Base-by-base conservation (phyloP, 2,329 filamentous ascomycete species). In the Mariannaea elegans region DNA sequence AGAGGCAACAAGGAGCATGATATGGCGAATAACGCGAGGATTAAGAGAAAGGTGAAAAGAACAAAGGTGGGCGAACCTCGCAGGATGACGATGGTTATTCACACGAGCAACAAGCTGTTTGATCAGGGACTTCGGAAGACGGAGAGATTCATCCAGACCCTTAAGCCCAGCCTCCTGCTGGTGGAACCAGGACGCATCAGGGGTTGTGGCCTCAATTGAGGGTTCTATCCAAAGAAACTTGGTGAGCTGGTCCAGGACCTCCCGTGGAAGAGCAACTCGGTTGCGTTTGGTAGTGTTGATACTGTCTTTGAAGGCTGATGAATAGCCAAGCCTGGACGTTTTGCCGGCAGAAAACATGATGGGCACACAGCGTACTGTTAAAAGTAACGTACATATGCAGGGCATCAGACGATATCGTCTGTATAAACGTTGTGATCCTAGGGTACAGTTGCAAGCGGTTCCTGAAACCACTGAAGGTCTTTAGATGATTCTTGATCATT, bases 1-100 rank as follows among this genome's bases (percentile, higher is more conserved):
- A 7, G 75, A 70, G 0, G 70, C 71, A 7, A 85, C 46, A 6
- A 80, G 72, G 16, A 76, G 47, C 67, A 81, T 81, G n/a, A 84
- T 66, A 16, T 74, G 73, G 41, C 77, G 78, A 14, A 84, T 77
- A 10, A 83, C 62, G 36, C 73, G 75, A 0, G 80, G 73, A 38
- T 83, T 75, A 4, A 85, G 75, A 0, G 32, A 52, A 21, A 72
- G 64, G 65, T 85, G 82, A 4, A 66, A 67, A 6, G 51, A 13
- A 63, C 82, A 85, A 4, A 84, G 71, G 7, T 73, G 66, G 12
- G 78, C 77, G 10, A 63, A 65, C 14, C 73, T 66, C 7, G 46
- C 47, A 6, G 72, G 62, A 7, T 71, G 31, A 64, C 62, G 46
- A 38, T 72, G 47, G 10, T 53, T 51, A 12, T 65, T 59, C 7